Evolutionary conservation across 2,329 filamentous ascomycete species (phyloP), one percentile per base, ranked within the genome.

Genomic region (Phaeosphaeriaceae sp.): DNA sequence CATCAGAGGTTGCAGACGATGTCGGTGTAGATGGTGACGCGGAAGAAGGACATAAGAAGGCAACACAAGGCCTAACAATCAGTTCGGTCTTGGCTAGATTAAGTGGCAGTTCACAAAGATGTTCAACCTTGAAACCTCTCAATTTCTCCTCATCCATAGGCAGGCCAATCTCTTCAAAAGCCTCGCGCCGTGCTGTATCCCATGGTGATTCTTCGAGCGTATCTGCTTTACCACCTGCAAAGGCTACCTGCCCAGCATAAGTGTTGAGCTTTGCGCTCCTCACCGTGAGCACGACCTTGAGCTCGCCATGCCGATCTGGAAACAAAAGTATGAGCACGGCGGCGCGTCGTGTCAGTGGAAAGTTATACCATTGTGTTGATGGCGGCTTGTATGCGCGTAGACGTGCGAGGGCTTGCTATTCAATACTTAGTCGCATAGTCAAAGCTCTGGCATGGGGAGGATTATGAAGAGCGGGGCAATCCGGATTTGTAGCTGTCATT

Each of bases 111-210:
- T 88, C 84, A 76, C 92, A 95, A 35, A 97, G 84, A 66, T 94
- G 88, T 74, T 97, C 92, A 60, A 97, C 87, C 46, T 81, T 81
- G 75, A 96, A 97, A 1, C 90, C 90, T 11, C 79, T 76, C 23
- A 96, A 81, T 51, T 83, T 83, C 48, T 71, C 64, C 66, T 92
- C 85, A 60, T 86, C 81, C 65, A 87, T 80, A 1, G 93, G 90
- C 2, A 97, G 84, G 1, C 93, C 93, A 58, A 97, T 96, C 72
- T 97, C 93, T 72, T 97, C 93, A 71, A 83, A 89, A 1, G 93
- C 92, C 79, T 97, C 93, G 56, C 93, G 85, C 17, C 93, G 85
- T 7, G 93, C 92, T 42, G 92, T 95, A 66, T 92, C 83, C 73
- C 90, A 90, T 75, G 79, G 76, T 1, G 79, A 81, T 68, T 87